Percentiles rank a stretch among this genome's conserved stretches.
These are phyloP conservation scores for Leptodermis oblonga DNA, from an alignment of 257 asterid species.

Conservation along the genomic window DNA sequence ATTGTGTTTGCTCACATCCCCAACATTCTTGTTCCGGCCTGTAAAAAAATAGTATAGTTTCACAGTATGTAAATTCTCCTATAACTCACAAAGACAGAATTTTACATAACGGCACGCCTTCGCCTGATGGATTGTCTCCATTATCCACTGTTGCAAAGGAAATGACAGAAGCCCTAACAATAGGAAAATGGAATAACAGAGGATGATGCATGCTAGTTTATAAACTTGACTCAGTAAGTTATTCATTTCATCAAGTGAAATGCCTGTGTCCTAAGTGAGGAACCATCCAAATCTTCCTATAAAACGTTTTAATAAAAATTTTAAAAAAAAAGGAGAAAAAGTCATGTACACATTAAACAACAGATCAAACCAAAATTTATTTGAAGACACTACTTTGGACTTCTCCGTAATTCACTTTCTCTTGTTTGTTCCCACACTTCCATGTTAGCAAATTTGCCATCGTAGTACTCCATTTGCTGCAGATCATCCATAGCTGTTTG, in stretches of 20 bases:
- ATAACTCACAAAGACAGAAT: neutral
- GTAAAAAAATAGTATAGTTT: conserved; percentile 18
- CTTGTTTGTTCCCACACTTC: neutral
- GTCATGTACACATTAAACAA: too few relatives aligned
- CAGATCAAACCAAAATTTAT: neutral
- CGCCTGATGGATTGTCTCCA: too few relatives aligned
- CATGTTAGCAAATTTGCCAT: neutral
- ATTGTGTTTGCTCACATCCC: conserved; percentile 66
- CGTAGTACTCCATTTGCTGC: neutral
- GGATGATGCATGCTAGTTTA: neutral
- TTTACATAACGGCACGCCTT: too few relatives aligned
- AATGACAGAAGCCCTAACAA: neutral
- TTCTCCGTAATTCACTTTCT: neutral
- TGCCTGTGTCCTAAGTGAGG: neutral
- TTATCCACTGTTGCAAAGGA: neutral
- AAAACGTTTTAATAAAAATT: neutral
- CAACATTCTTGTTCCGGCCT: conserved; percentile 51
- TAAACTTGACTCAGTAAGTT: neutral
- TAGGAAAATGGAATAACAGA: neutral
- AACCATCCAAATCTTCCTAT: conserved; percentile 1
- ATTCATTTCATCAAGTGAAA: neutral
- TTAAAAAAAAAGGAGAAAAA: too few relatives aligned
- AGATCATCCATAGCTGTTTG: neutral
- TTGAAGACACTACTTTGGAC: neutral
- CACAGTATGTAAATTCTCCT: neutral